These are phyloP conservation scores for Royoungia palumana DNA, from an alignment of 768 basidiomycete species.

Conservation along the genomic window DNA sequence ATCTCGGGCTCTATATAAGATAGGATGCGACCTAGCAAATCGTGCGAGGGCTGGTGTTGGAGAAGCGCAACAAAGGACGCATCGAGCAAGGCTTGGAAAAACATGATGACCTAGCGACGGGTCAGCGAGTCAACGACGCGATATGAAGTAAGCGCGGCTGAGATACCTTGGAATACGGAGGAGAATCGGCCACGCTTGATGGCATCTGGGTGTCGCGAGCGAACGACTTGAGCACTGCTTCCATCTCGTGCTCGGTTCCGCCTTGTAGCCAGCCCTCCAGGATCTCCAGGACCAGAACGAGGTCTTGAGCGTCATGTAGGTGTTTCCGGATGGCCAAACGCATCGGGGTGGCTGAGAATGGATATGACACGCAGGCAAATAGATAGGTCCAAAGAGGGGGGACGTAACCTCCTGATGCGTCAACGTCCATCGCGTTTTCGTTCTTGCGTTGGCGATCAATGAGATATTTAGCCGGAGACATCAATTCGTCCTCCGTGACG, in stretches of 20 bases:
- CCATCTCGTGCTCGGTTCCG: conserved; percentile 25
- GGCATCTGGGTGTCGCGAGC: conserved; percentile 14
- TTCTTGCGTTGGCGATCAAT: conserved; percentile 35
- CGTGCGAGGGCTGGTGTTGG: conserved; percentile 58
- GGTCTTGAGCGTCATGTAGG: conserved; percentile 37
- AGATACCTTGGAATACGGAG: conserved; percentile 37
- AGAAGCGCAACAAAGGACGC: conserved; percentile 67
- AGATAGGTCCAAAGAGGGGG: conserved; percentile 39
- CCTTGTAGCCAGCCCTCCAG: conserved; percentile 40
- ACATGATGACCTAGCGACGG: conserved; percentile 49
- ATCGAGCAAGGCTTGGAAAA: conserved; percentile 68
- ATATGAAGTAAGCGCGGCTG: conserved; percentile 30
- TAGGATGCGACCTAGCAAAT: conserved; percentile 47
- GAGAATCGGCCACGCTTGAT: conserved; percentile 12
- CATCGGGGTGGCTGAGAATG: conserved; percentile 37
- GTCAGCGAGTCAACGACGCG: conserved; percentile 27
- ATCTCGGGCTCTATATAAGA: conserved; percentile 57
- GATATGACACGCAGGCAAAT: conserved; percentile 38
- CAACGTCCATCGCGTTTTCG: conserved; percentile 37
- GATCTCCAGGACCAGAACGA: conserved; percentile 36
- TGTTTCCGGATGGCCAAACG: conserved; percentile 44
- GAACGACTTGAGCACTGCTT: conserved; percentile 21
- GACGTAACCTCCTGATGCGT: conserved; percentile 23
- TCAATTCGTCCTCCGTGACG: conserved; percentile 61
- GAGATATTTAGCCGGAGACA: conserved; percentile 48